A percentile compares a stretch with the other conserved stretches of the same genome.
Evolutionary conservation across 2,329 filamentous ascomycete species (phyloP).

Genomic region (Neopestalotiopsis sp.): DNA sequence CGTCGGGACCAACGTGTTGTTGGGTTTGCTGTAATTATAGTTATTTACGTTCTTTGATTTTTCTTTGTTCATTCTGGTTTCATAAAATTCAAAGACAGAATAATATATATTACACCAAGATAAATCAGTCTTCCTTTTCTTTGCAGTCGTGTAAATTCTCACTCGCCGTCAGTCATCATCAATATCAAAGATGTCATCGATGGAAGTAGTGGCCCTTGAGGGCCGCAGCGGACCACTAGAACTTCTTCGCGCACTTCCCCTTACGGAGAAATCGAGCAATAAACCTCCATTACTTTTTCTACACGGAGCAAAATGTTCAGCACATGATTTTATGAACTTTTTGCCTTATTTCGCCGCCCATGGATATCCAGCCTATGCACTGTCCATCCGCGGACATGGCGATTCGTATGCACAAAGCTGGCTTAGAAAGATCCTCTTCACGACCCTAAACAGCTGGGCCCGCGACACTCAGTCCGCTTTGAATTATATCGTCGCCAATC

Average conservation of each 20-base stretch:
- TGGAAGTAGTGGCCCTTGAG: slow-evolving; percentile 2
- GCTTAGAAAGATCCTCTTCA: slow-evolving; percentile 18
- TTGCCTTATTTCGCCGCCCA: slow-evolving; percentile 21
- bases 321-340: slow-evolving; percentile 18
- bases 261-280: background rate
- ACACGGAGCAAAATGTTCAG: slow-evolving; percentile 22
- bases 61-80: background rate
- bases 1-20: background rate
- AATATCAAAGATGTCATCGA: slow-evolving; percentile 5
- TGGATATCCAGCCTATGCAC: slow-evolving; percentile 21
- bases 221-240: slow-evolving; percentile 19
- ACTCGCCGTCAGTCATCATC: background rate
- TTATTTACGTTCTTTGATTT: background rate
- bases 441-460: slow-evolving; percentile 18
- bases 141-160: background rate
- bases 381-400: slow-evolving; percentile 23
- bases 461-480: slow-evolving; percentile 12
- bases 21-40: background rate
- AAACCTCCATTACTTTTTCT: slow-evolving; percentile 23
- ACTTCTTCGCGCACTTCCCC: slow-evolving; percentile 19
- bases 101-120: too few species aligned
- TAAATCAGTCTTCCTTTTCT: background rate
- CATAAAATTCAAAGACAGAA: background rate
- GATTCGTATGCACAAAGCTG: slow-evolving; percentile 11
- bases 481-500: background rate